Evolutionary conservation across 148 eudicot species (phyloP), one percentile per base, ranked within the genome.

Genomic region (Linanthus parryae): DNA sequence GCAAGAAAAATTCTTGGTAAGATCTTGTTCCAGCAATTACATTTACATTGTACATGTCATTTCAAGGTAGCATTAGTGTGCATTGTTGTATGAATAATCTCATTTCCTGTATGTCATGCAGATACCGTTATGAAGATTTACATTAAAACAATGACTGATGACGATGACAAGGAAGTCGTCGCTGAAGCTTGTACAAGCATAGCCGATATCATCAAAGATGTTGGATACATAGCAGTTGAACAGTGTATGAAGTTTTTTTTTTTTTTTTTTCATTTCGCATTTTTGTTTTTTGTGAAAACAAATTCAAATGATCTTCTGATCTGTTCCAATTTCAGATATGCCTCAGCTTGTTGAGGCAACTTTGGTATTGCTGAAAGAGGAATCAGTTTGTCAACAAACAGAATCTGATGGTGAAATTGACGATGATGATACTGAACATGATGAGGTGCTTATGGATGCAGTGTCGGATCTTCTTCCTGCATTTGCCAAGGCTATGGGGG

Each of bases 401-500:
- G 95, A 88, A 65, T 88, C 94, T 12, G 96, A 92, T 58, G 82
- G 95, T 70, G 99, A 92, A 42, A 37, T 34, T 50, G 87, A 92
- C 54, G 88, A 84, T 31, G 94, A 87, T 66, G 94, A 84, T 63
- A 25, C 82, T 58, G 73, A 53, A 40, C 96, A 92, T 57, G 96
- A 92, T 74, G 96, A 92, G 72, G 78, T 92, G 54, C 78, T 92
- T 28, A 92, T 92, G 99, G 99, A 92, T 78, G 99, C 99, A 54
- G 99, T 88, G 69, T 84, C 94, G 60, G 99, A 92, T 59, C 90
- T 92, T 27, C 96, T 92, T 46, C 96, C 99, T 64, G 95, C 96
- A 56, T 88, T 88, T 70, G 83, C 95, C 8, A 87, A 82, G 62
- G 71, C 96, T 18, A 81, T 88, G 96, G 96, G 99, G 39, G 61